Conservation (phyloP, 306 rosid species). For the Dalbergia cultrata region DNA sequence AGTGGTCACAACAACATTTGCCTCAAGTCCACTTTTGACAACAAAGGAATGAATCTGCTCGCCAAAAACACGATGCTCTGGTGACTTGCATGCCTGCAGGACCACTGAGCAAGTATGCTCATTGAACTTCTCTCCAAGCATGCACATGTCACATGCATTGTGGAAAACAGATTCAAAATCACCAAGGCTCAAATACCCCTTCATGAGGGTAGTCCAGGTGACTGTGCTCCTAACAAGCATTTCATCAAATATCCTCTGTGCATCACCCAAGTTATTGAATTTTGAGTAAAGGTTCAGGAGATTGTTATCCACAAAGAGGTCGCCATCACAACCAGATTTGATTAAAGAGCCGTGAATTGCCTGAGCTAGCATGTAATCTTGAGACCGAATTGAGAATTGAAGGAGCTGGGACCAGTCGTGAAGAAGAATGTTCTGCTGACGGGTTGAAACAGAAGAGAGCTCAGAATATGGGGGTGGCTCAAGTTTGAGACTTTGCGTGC, state of each 20-base stretch:
- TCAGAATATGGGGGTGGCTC: constrained; percentile 27
- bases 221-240: constrained; percentile 57
- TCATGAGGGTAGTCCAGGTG: constrained; percentile 69
- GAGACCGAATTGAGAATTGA: constrained; percentile 54
- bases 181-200: constrained; percentile 54
- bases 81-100: constrained; percentile 53
- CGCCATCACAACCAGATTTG: constrained; percentile 50
- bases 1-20: constrained; percentile 57
- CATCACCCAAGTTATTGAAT: constrained; percentile 49
- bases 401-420: constrained; percentile 60
- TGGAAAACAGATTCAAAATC: constrained; percentile 49
- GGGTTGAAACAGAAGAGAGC: constrained; percentile 18
- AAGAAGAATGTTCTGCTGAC: constrained; percentile 21
- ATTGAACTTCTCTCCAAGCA: constrained; percentile 53
- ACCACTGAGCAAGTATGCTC: constrained; percentile 66
- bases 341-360: constrained; percentile 61
- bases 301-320: constrained; percentile 56
- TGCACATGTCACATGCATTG: constrained; percentile 53
- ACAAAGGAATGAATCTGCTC: constrained; percentile 60
- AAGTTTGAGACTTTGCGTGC: constrained; percentile 31
- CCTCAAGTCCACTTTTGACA: constrained; percentile 54
- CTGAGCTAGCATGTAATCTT: constrained; percentile 50
- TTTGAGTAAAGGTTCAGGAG: constrained; percentile 56
- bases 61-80: constrained; percentile 38
- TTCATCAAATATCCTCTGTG: constrained; percentile 59